Conservation (phyloP, 257 asterid species). For the Thymus mandschuricus region DNA sequence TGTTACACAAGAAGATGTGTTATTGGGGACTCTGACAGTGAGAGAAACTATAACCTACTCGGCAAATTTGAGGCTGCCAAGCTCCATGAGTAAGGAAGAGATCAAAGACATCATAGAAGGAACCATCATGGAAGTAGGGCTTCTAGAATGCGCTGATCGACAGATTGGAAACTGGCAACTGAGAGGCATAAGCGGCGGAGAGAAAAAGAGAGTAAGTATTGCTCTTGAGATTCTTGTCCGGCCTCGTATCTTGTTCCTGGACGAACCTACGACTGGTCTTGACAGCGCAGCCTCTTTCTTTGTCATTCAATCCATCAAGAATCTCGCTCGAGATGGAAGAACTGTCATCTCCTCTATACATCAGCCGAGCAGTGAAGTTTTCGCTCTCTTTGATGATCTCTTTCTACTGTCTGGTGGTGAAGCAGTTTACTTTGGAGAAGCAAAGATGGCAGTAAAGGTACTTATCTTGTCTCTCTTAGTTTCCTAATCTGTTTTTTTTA, state of each 20-base stretch:
- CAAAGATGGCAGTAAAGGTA: constrained; percentile 79
- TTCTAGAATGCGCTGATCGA: constrained; percentile 82
- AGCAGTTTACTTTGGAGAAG: constrained; percentile 83
- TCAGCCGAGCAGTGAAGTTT: constrained; percentile 97
- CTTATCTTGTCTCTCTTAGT: too few relatives aligned
- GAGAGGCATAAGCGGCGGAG: constrained; percentile 95
- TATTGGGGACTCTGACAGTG: constrained; percentile 85
- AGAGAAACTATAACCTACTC: constrained; percentile 85
- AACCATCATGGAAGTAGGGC: constrained; percentile 86
- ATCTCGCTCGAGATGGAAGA: constrained; percentile 87
- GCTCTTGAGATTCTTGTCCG: constrained; percentile 86
- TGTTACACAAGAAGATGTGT: constrained; percentile 91
- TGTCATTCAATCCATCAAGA: constrained; percentile 82
- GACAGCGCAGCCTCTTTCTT: constrained; percentile 97
- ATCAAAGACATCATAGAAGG: constrained; percentile 63
- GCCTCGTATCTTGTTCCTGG: constrained; percentile 84
- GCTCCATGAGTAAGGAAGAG: constrained; percentile 52
- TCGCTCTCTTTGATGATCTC: constrained; percentile 87
- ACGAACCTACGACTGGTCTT: constrained; percentile 95
- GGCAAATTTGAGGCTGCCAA: constrained; percentile 84
- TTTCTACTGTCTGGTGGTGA: constrained; percentile 87
- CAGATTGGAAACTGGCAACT: constrained; percentile 82
- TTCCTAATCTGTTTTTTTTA: too few relatives aligned
- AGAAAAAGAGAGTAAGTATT: constrained; percentile 84
- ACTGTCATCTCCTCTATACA: constrained; percentile 92